These are phyloP conservation scores for Chionographis japonica DNA, from an alignment of 106 monocot genomes.

Conservation along the genomic window DNA sequence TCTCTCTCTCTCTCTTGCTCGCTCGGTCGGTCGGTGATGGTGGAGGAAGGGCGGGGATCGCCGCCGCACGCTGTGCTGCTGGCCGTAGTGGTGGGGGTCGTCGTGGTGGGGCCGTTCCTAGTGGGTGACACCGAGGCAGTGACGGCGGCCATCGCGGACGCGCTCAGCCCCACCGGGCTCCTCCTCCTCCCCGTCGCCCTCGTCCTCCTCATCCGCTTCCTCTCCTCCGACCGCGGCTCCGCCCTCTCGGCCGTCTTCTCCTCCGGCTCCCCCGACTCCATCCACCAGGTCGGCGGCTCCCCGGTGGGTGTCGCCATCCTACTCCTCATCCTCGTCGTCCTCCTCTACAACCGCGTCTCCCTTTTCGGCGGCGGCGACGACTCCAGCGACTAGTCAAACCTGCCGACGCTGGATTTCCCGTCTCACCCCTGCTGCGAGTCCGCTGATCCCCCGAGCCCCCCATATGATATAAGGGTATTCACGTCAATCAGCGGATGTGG, in stretches of 20 bases:
- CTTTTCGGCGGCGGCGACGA: slow-evolving; percentile 56
- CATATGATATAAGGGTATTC: too few species aligned
- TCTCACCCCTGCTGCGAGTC: too few species aligned
- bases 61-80: slow-evolving; percentile 65
- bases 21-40: slow-evolving; percentile 2
- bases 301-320: slow-evolving; percentile 68
- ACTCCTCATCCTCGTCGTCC: slow-evolving; percentile 51
- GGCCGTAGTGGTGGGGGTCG: slow-evolving; percentile 50
- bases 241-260: slow-evolving; percentile 49
- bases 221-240: slow-evolving; percentile 65
- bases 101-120: slow-evolving; percentile 49
- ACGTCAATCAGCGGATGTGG: too few species aligned
- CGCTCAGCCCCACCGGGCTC: slow-evolving; percentile 67
- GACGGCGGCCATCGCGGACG: slow-evolving; percentile 39
- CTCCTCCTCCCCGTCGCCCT: slow-evolving; percentile 67
- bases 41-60: background rate
- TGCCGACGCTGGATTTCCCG: too few species aligned
- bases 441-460: too few species aligned
- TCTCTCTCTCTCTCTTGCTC: background rate
- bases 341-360: slow-evolving; percentile 60
- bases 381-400: slow-evolving; percentile 28
- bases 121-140: slow-evolving; percentile 55
- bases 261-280: slow-evolving; percentile 60
- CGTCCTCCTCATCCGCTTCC: slow-evolving; percentile 65
- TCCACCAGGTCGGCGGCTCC: slow-evolving; percentile 79